Evolutionary conservation across 331 rosid species (phyloP).

Genomic region (Dryas integrifolia): DNA sequence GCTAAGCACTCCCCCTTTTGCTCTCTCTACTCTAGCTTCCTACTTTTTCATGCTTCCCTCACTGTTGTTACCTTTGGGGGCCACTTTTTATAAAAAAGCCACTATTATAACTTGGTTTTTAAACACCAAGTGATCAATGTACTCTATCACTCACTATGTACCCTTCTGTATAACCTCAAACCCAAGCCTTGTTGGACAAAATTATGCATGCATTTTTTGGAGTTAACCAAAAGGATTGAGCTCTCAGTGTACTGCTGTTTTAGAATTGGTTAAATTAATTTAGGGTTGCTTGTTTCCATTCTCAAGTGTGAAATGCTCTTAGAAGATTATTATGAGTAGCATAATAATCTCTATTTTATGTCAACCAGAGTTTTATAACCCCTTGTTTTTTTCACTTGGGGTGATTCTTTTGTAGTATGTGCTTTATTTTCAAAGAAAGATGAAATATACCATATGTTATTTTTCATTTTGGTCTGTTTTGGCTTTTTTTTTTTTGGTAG

Average conservation of each 20-base stretch:
- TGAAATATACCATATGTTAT: background rate
- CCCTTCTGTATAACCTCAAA: constrained; percentile 16
- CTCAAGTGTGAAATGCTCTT: background rate
- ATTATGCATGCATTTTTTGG: background rate
- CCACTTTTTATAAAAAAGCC: constrained; percentile 2
- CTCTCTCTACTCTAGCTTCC: constrained; percentile 15
- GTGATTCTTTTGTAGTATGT: background rate
- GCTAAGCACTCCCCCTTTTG: constrained; percentile 22
- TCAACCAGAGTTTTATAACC: background rate
- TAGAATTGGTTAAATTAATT: constrained; percentile 4
- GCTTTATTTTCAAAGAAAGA: background rate
- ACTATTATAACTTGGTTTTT: constrained; percentile 13
- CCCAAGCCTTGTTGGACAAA: background rate
- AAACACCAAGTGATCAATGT: constrained; percentile 19
- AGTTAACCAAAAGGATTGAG: background rate
- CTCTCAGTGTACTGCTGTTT: constrained; percentile 2
- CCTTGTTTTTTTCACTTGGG: background rate
- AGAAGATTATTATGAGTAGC: constrained; percentile 15
- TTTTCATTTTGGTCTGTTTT: background rate
- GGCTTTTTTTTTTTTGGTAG: background rate
- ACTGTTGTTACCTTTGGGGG: constrained; percentile 15
- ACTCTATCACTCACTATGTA: background rate
- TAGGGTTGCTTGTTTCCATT: constrained; percentile 30
- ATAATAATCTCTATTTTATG: background rate
- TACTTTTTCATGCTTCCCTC: constrained; percentile 13